Conservation (phyloP, 129 eudicot species). For the carrot (Daucus carota) region DNA sequence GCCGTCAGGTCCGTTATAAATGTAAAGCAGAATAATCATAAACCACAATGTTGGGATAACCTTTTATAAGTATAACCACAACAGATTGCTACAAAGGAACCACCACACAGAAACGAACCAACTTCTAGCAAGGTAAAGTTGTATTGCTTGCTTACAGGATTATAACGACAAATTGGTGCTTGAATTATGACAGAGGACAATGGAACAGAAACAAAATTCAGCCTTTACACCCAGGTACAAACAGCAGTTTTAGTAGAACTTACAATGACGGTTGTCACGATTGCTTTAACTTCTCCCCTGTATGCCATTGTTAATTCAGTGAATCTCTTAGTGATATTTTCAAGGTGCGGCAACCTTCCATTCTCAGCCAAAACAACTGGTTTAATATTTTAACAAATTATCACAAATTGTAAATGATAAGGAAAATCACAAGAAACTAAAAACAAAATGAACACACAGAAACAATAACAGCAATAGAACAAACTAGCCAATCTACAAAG, state of each 20-base stretch:
- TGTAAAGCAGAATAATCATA: background rate
- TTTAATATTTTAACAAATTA: background rate
- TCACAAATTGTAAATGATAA: background rate
- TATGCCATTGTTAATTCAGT: conserved; percentile 86
- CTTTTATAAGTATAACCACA: background rate
- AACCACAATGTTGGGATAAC: background rate
- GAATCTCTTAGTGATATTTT: conserved; percentile 59
- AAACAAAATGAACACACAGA: background rate
- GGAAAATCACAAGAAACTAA: background rate
- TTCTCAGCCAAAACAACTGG: conserved; percentile 70
- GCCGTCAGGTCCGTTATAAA: background rate
- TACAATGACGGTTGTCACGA: conserved; percentile 79
- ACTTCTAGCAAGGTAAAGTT: background rate
- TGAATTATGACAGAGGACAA: background rate
- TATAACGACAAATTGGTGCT: background rate
- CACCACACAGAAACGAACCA: background rate
- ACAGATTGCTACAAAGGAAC: background rate
- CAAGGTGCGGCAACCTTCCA: conserved; percentile 66
- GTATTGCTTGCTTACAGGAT: background rate
- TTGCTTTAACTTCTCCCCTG: conserved; percentile 72
- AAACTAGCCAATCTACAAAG: background rate
- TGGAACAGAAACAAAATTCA: background rate
- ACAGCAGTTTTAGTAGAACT: conserved; percentile 23
- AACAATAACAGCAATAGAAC: background rate
- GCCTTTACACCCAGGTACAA: background rate